Evolutionary conservation across 1,139 yeast species (phyloP).

Genomic region (Pneumocystis jirovecii): DNA sequence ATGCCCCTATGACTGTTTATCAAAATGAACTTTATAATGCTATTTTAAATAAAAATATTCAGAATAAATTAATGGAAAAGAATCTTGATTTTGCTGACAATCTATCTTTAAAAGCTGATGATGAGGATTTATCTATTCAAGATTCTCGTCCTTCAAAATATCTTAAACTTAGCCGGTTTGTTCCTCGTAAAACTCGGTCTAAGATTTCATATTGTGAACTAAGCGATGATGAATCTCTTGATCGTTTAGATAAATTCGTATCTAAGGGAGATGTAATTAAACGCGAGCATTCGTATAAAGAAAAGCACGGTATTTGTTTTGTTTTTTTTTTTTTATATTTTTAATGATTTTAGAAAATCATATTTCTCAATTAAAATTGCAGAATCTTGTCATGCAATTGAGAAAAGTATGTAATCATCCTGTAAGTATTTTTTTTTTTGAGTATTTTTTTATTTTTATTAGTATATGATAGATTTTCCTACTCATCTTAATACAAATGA

Average conservation of each 20-base stretch:
- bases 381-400: conserved; percentile 65
- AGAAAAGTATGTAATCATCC: conserved; percentile 79
- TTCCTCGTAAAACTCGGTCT: not conserved
- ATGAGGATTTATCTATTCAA: not conserved
- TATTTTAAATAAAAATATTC: conserved; percentile 34
- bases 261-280: not conserved
- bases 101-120: not conserved
- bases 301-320: not conserved
- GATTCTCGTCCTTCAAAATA: not conserved
- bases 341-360: not conserved
- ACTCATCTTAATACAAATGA: conserved; percentile 21
- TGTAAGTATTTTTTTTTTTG: not conserved
- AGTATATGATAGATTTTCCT: conserved; percentile 63
- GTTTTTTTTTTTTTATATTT: not conserved
- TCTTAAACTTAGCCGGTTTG: not conserved
- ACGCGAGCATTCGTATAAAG: not conserved
- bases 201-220: not conserved
- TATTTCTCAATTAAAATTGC: conserved; percentile 32
- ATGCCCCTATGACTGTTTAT: conserved; percentile 46
- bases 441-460: not conserved
- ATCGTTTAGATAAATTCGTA: not conserved
- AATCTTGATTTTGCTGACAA: not conserved
- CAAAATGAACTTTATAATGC: conserved; percentile 54
- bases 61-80: conserved; percentile 21
- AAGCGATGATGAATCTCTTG: not conserved